Base-by-base conservation (phyloP, 2,329 filamentous ascomycete genomes). In the Alternaria arbusti region DNA sequence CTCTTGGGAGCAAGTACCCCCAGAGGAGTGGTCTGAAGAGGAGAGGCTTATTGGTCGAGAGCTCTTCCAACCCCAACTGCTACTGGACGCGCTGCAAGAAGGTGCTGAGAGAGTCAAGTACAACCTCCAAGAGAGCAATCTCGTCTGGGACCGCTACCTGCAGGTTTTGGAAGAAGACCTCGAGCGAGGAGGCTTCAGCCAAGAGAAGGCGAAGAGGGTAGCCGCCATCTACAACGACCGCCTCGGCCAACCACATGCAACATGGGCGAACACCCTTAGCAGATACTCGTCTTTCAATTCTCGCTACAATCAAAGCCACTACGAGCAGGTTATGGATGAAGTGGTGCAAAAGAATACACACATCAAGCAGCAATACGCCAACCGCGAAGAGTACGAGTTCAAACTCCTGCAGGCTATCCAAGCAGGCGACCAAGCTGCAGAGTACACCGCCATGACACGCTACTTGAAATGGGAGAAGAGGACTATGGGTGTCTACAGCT, bases 381-480 rank as follows among this genome's bases (percentile, higher is more conserved):
- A 86, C 46, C 90, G 92, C 63, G 90, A 92, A 68, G 80, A 86
- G 5, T 89, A 89, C 74, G 92, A 96, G 77, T 82, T 89, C 66
- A 88, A 87, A 65, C 81, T 96, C 22, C 84, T 85, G 57, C 84
- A 86, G 64, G 89, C 90, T 7, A 78, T 81, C 15, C 84, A 88
- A 57, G 80, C 85, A 8, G 85, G 84, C 59, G 87, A 92, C 69
- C 77, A 82, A 26, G 85, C 87, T 11, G 84, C 83, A 5, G 84
- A 91, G 61, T 87, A 86, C 78, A 78, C 79, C 20, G 80, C 84
- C 4, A 86, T 86, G 66, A 80, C 79, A 5, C 87, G 91, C 59
- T 99, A 99, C 73, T 83, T 98, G 17, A 89, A 92, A 57, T 97
- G 93, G 91, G 96, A 99, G 82, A 86, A 90, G 72, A 84, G 86